Evolutionary conservation across 164 flowering plant genomes (phyloP).

Genomic region (Vitis riparia): DNA sequence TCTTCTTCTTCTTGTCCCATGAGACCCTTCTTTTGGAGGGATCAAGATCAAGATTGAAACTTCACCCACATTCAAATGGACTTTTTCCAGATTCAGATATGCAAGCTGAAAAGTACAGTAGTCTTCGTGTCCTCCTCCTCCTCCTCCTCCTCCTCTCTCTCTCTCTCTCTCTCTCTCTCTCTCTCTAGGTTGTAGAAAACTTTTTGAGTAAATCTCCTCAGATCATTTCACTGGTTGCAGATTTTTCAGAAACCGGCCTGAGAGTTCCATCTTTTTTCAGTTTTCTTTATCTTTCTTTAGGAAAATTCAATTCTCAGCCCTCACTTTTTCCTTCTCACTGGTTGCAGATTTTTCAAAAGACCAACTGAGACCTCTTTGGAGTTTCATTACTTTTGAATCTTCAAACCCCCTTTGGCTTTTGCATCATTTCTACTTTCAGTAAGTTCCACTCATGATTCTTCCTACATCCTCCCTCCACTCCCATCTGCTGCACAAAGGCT

Average conservation of each 20-base stretch:
- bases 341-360: slow-evolving; percentile 38
- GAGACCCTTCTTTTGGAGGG: slow-evolving; percentile 38
- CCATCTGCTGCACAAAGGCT: slow-evolving; percentile 30
- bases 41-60: slow-evolving; percentile 28
- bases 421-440: background rate
- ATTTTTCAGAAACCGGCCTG: slow-evolving; percentile 7
- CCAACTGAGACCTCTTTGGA: slow-evolving; percentile 27
- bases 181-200: too few relatives aligned
- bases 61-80: slow-evolving; percentile 3
- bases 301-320: background rate
- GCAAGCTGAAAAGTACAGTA: too few relatives aligned
- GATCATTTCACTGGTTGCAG: slow-evolving; percentile 10
- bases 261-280: background rate
- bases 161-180: too few relatives aligned
- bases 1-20: slow-evolving; percentile 37
- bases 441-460: background rate
- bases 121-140: too few relatives aligned
- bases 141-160: background rate
- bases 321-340: slow-evolving; percentile 8
- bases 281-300: background rate
- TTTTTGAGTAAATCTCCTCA: too few relatives aligned
- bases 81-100: background rate
- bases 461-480: slow-evolving; percentile 1
- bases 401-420: background rate
- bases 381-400: background rate